phyloP scores from a whole-genome alignment of 2,329 filamentous ascomycete species.

The Nannizziopsis barbatae region DNA sequence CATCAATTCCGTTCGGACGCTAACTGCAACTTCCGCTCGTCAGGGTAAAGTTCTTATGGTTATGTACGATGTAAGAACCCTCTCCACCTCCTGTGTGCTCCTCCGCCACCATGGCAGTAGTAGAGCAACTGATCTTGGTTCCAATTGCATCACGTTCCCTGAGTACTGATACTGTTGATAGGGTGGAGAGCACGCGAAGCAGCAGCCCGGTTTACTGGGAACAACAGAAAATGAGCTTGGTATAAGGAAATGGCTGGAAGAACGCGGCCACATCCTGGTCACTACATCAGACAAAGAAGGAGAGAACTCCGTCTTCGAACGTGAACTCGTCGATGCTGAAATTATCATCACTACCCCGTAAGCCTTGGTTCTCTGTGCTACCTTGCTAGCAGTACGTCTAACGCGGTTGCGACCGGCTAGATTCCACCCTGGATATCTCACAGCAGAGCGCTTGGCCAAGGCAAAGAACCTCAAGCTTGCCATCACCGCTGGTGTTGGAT shows the following conservation, averaged over 20 bases:
- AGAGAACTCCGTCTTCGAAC: constrained; percentile 82
- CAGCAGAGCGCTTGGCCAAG: constrained; percentile 87
- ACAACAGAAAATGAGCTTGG: constrained; percentile 98
- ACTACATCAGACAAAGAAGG: constrained; percentile 98
- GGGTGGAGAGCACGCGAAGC: constrained; percentile 72
- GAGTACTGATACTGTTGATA: constrained; percentile 22
- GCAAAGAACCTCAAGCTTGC: constrained; percentile 99
- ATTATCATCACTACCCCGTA: constrained; percentile 98
- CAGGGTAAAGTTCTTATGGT: constrained; percentile 95
- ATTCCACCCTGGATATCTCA: constrained; percentile 98
- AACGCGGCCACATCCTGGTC: constrained; percentile 88
- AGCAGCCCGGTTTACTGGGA: constrained; percentile 80
- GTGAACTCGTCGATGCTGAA: constrained; percentile 92
- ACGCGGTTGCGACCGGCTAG: constrained; percentile 37
- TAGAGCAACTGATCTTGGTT: constrained; percentile 18
- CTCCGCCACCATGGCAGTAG: not conserved
- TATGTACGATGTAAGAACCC: constrained; percentile 64
- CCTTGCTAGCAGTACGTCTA: not conserved
- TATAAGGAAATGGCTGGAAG: constrained; percentile 93
- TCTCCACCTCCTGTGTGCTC: constrained; percentile 14
- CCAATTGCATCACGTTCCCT: constrained; percentile 1
- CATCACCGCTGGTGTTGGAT: constrained; percentile 93
- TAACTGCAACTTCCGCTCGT: constrained; percentile 54
- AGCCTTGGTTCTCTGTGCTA: constrained; percentile 20
- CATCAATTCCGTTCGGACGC: constrained; percentile 46